Evolutionary conservation across 306 rosid genomes (phyloP).

Genomic region (Senna tora): DNA sequence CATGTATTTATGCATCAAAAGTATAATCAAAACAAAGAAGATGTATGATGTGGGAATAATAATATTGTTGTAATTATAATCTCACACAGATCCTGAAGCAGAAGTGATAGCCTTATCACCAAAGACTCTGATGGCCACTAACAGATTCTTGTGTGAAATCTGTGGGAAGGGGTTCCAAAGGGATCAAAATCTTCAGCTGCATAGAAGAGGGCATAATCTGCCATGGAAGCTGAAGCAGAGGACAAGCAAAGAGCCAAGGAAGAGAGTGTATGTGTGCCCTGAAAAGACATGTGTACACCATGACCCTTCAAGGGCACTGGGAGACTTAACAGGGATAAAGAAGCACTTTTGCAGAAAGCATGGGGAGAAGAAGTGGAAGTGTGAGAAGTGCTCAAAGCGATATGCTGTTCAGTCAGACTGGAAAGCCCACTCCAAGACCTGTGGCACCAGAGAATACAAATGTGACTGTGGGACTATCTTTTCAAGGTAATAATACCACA

Average conservation of each 20-base stretch:
- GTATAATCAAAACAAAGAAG: conserved; percentile 12
- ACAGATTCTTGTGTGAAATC: conserved; percentile 71
- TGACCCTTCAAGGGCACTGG: conserved; percentile 70
- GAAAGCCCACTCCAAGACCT: conserved; percentile 76
- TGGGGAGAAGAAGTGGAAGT: conserved; percentile 82
- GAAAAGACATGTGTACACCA: conserved; percentile 67
- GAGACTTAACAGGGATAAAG: conserved; percentile 72
- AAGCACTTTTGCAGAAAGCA: conserved; percentile 78
- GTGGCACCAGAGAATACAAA: conserved; percentile 77
- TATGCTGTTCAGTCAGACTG: conserved; percentile 79
- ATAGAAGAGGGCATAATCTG: conserved; percentile 70
- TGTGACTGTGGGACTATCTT: conserved; percentile 76
- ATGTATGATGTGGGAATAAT: not conserved
- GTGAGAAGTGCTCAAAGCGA: conserved; percentile 67
- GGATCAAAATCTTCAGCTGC: conserved; percentile 78
- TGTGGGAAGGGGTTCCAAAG: conserved; percentile 73
- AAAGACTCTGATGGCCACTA: conserved; percentile 70
- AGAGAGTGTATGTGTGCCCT: conserved; percentile 73
- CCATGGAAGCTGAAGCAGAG: conserved; percentile 84
- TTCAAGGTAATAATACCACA: conserved; percentile 56
- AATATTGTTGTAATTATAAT: not conserved
- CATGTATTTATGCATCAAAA: not conserved
- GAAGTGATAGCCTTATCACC: conserved; percentile 77
- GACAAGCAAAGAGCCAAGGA: conserved; percentile 58
- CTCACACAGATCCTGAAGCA: conserved; percentile 68